phyloP scores from a whole-genome alignment of 352 stramenopile species.

The Phytophthora quininea region DNA sequence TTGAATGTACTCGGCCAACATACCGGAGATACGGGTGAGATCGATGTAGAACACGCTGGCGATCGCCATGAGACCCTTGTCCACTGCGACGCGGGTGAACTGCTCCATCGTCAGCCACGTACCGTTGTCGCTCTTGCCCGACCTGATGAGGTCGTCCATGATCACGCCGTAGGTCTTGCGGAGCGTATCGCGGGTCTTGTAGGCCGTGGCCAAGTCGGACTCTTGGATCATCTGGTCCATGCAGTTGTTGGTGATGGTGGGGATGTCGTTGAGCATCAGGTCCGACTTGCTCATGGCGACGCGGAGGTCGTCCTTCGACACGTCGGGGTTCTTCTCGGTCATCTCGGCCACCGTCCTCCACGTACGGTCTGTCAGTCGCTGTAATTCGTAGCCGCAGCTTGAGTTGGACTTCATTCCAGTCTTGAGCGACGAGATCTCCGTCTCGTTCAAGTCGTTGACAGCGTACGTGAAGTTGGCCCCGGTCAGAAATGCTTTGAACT shows the following conservation, averaged over 20 bases:
- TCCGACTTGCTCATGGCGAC: slow-evolving; percentile 18
- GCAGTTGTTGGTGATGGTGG: slow-evolving; percentile 20
- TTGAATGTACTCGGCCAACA: slow-evolving; percentile 42
- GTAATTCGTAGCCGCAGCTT: slow-evolving; percentile 35
- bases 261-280: slow-evolving; percentile 18
- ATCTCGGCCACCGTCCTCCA: slow-evolving; percentile 25
- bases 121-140: slow-evolving; percentile 15
- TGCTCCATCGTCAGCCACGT: slow-evolving; percentile 6
- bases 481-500: slow-evolving; percentile 18
- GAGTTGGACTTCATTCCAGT: slow-evolving; percentile 22
- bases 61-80: slow-evolving; percentile 15
- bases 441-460: slow-evolving; percentile 21
- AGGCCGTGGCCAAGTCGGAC: slow-evolving; percentile 10
- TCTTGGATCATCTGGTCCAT: slow-evolving; percentile 20
- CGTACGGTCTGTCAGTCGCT: slow-evolving; percentile 19
- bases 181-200: slow-evolving; percentile 18
- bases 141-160: slow-evolving; percentile 14
- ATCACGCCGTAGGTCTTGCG: slow-evolving; percentile 16
- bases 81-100: slow-evolving; percentile 6
- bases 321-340: slow-evolving; percentile 8
- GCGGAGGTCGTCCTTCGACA: slow-evolving; percentile 12
- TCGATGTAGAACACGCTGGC: slow-evolving; percentile 18
- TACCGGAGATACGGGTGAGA: slow-evolving; percentile 11
- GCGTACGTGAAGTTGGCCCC: slow-evolving; percentile 17
- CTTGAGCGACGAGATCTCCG: slow-evolving; percentile 29